A percentile compares a stretch with the other conserved stretches of the same genome.
phyloP scores from a whole-genome alignment of 2,329 filamentous ascomycete genomes.

The Pestalotiopsis sp. region DNA sequence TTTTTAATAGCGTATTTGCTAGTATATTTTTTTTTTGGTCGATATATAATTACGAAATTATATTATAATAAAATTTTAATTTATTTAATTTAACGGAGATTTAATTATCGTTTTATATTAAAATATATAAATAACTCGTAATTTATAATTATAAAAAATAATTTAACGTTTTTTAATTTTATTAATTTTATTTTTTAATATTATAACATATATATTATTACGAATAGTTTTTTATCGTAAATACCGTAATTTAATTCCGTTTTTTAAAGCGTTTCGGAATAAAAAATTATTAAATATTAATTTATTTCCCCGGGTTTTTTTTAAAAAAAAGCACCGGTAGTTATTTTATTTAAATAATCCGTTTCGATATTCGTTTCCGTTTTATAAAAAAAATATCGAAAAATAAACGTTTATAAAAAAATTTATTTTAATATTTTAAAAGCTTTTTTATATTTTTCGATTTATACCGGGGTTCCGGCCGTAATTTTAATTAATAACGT shows the following conservation, averaged over 20 bases:
- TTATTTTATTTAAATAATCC: not conserved
- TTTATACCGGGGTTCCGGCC: not conserved
- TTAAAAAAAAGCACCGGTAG: not conserved
- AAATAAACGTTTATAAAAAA: not conserved
- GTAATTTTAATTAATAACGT: slow-evolving; percentile 1
- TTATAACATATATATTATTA: not conserved
- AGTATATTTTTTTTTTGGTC: too few species aligned
- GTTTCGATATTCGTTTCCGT: not conserved
- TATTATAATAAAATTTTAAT: too few species aligned
- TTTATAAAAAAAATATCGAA: not conserved
- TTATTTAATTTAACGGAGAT: too few species aligned
- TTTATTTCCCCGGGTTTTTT: not conserved
- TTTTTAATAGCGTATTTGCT: not conserved
- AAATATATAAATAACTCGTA: too few species aligned
- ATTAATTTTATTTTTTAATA: not conserved
- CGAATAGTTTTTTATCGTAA: not conserved
- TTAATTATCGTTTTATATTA: too few species aligned
- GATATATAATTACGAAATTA: too few species aligned
- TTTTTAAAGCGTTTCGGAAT: not conserved
- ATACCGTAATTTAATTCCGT: not conserved
- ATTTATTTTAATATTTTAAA: not conserved
- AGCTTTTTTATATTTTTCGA: not conserved
- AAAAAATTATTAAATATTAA: not conserved
- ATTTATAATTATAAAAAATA: too few species aligned
- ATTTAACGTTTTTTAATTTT: not conserved